Base-by-base conservation (phyloP, 73 alveolate genomes). In the Paramecium biaurelia region DNA sequence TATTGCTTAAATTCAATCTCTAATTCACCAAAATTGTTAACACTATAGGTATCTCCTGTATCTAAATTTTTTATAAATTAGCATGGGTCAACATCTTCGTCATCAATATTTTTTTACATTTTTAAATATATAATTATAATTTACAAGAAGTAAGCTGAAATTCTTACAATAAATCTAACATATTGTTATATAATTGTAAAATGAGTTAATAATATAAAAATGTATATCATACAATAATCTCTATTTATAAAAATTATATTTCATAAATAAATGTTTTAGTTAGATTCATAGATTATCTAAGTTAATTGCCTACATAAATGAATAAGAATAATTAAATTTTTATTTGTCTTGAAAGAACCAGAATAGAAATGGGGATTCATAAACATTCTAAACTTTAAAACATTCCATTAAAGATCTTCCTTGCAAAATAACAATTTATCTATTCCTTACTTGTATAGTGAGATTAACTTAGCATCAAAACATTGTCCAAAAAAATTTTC, bases 11-110 rank as follows among this genome's bases (percentile, higher is more conserved):
- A 15, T 34, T 37, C 67, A 34, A 74, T 41, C 23, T 74, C 87
- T n/a, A 74, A 37, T 74, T 34, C 59, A 34, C 67, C 57, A 34
- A 37, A 34, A 63, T 63, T 63, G 28, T 63, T 63, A 63, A 63
- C 84, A 63, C 84, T 63, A 20, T 63, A 63, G 2, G 84, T 63
- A 63, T 63, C 84, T 12, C 84, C 84, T 30, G 84, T 63, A 63
- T 63, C 84, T 30, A 63, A 32, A 26, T 63, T 63, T 63, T 63
- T 63, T 63, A 63, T 63, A 32, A 63, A 63, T 63, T 63, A 32
- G 12, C 84, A 26, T 12, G 47, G 84, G 45, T 63, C 84, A 63
- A 63, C 28, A 30, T 63, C 84, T 11, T 63, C 84, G 26, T 63
- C 84, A 63, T 63, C 84, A 63, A 32, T 30, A 15, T 30, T 30